Evolutionary conservation across 371 early-diverging fungal species (phyloP).

Genomic region (Mucor irregularis): DNA sequence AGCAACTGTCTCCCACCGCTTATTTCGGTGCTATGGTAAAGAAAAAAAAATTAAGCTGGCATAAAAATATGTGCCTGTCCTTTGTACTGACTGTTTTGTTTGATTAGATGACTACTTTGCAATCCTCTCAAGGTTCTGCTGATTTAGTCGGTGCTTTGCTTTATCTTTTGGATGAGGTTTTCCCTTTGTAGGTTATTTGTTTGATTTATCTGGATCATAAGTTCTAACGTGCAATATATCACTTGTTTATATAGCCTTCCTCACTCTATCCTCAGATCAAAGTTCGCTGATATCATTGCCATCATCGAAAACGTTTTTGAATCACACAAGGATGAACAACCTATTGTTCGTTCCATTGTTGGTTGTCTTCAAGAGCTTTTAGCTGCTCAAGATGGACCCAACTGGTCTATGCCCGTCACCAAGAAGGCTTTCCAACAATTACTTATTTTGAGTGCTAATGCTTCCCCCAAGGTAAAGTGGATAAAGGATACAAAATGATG

Average conservation of each 20-base stretch:
- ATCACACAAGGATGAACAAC: slow-evolving; percentile 66
- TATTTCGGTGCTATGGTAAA: slow-evolving; percentile 91
- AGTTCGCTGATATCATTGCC: slow-evolving; percentile 61
- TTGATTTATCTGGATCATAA: not conserved
- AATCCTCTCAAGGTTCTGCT: slow-evolving; percentile 39
- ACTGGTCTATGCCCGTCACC: slow-evolving; percentile 71
- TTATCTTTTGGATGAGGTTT: slow-evolving; percentile 80
- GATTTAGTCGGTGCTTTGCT: slow-evolving; percentile 70
- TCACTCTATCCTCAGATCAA: slow-evolving; percentile 61
- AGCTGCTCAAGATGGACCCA: slow-evolving; percentile 72
- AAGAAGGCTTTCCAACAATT: slow-evolving; percentile 75
- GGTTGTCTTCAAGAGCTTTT: slow-evolving; percentile 85
- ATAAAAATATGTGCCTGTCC: slow-evolving; percentile 34
- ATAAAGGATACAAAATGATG: too few species aligned
- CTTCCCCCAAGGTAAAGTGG: slow-evolving; percentile 78
- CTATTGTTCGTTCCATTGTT: slow-evolving; percentile 73
- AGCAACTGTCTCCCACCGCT: slow-evolving; percentile 68
- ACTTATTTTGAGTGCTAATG: slow-evolving; percentile 76
- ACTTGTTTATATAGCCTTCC: slow-evolving; percentile 45
- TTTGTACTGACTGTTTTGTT: not conserved
- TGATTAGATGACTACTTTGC: slow-evolving; percentile 72
- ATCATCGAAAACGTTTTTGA: slow-evolving; percentile 63
- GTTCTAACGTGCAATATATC: not conserved
- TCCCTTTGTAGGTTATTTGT: slow-evolving; percentile 63
- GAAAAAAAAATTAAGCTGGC: too few species aligned